These are phyloP conservation scores for Meyerozyma sp. DNA, from an alignment of 1,139 yeast genomes.

Conservation along the genomic window DNA sequence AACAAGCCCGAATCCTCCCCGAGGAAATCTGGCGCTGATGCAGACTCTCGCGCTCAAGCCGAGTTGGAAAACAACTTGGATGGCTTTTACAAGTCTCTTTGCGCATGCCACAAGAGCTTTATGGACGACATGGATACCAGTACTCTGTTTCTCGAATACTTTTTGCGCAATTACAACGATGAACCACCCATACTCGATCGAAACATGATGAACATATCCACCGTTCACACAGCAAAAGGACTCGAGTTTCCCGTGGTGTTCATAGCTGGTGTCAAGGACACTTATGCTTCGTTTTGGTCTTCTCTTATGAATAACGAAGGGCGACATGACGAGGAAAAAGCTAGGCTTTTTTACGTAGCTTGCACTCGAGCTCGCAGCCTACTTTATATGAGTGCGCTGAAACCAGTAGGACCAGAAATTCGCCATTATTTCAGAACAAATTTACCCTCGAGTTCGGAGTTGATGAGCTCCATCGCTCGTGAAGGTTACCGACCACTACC, in stretches of 20 bases:
- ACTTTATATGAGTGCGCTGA: conserved; percentile 28
- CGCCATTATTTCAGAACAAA: conserved; percentile 1
- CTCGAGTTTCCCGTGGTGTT: conserved; percentile 68
- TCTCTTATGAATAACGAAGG: conserved; percentile 6
- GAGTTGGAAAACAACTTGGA: not conserved
- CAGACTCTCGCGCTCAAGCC: not conserved
- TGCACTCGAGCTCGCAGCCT: conserved; percentile 57
- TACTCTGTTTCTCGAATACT: conserved; percentile 23
- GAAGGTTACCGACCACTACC: not conserved
- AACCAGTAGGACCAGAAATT: conserved; percentile 2
- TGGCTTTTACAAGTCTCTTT: not conserved
- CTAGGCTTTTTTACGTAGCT: conserved; percentile 55
- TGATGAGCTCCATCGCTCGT: not conserved
- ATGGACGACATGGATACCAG: not conserved
- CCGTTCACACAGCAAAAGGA: conserved; percentile 71
- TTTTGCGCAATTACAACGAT: conserved; percentile 45
- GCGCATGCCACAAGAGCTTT: not conserved
- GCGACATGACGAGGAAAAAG: conserved; percentile 10
- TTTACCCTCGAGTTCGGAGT: conserved; percentile 2
- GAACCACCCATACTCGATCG: conserved; percentile 26
- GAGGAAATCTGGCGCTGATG: not conserved
- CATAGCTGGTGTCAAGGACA: conserved; percentile 30
- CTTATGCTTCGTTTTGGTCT: conserved; percentile 14
- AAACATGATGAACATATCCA: conserved; percentile 44
- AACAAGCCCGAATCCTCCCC: not conserved